phyloP scores from a whole-genome alignment of 495 filamentous ascomycete genomes.

The Halenospora varia region DNA sequence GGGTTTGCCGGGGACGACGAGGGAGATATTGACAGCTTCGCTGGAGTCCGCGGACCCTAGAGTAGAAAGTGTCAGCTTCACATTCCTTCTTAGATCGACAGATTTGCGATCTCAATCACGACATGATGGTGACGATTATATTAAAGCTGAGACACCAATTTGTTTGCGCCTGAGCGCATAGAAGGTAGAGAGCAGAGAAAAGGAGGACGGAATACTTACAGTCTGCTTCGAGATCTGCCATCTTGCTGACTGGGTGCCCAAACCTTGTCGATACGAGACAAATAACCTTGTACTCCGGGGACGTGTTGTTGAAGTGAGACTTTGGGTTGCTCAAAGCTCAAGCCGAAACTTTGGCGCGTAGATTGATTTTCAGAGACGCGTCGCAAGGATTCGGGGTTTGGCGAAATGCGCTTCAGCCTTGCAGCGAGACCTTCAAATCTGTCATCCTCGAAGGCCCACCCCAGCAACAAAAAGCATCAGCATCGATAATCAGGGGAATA shows the following conservation, averaged over 20 bases:
- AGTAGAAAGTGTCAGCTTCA: conserved; percentile 2
- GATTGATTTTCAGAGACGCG: neutral
- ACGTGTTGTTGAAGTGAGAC: neutral
- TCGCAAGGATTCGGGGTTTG: neutral
- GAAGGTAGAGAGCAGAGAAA: neutral
- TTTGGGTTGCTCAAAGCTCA: neutral
- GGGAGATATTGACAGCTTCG: conserved; percentile 66
- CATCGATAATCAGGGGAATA: neutral
- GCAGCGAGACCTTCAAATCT: neutral
- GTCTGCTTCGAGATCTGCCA: conserved; percentile 22
- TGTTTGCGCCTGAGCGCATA: neutral
- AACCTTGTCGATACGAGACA: neutral
- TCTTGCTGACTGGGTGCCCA: neutral
- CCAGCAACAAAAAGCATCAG: neutral
- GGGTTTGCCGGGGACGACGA: conserved; percentile 59
- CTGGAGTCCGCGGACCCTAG: conserved; percentile 73
- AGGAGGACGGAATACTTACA: conserved; percentile 4
- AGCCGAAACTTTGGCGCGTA: neutral
- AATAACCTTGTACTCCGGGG: neutral
- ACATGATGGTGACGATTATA: neutral
- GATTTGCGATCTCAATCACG: neutral
- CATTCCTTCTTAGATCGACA: neutral
- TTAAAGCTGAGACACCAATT: neutral
- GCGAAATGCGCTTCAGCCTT: neutral
- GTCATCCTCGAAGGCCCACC: neutral